Percentiles rank a stretch among this genome's conserved stretches.
Evolutionary conservation across 352 stramenopile genomes (phyloP).

Genomic region (Phytophthora europaea): DNA sequence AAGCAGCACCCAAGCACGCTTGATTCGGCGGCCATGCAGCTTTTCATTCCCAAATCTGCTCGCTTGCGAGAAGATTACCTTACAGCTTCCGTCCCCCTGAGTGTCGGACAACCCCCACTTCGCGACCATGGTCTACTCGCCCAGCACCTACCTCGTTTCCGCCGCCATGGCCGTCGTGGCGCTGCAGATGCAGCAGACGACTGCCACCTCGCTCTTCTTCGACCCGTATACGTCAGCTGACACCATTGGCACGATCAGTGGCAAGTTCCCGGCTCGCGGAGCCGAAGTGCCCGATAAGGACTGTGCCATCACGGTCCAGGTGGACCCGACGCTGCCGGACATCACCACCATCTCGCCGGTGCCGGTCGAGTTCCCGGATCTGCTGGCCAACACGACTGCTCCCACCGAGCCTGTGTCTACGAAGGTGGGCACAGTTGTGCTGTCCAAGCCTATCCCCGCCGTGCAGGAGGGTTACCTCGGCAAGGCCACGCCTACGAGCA

Average conservation of each 20-base stretch:
- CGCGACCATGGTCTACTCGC: constrained; percentile 34
- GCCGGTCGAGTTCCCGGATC: constrained; percentile 12
- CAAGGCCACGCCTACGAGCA: background rate
- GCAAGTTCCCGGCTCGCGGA: constrained; percentile 21
- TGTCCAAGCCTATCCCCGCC: constrained; percentile 19
- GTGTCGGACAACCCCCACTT: background rate
- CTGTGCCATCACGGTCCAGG: constrained; percentile 16
- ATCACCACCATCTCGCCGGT: constrained; percentile 32
- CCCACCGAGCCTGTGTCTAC: constrained; percentile 28
- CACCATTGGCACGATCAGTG: constrained; percentile 18
- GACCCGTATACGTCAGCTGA: constrained; percentile 13
- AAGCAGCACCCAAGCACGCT: background rate
- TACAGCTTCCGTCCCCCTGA: constrained; percentile 4
- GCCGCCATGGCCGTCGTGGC: constrained; percentile 27
- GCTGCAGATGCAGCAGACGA: constrained; percentile 32
- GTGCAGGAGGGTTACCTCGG: constrained; percentile 23
- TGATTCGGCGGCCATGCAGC: background rate
- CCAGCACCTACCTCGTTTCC: constrained; percentile 37
- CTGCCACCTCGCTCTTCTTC: constrained; percentile 31
- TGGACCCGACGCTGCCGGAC: constrained; percentile 39
- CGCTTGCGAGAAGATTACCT: constrained; percentile 37
- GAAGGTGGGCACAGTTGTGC: constrained; percentile 33
- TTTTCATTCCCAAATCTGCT: constrained; percentile 33
- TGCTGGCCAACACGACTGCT: constrained; percentile 29
- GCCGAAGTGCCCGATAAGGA: constrained; percentile 17